These are phyloP conservation scores for Cadophora sp. DNA, from an alignment of 2,329 filamentous ascomycete genomes.

Conservation along the genomic window DNA sequence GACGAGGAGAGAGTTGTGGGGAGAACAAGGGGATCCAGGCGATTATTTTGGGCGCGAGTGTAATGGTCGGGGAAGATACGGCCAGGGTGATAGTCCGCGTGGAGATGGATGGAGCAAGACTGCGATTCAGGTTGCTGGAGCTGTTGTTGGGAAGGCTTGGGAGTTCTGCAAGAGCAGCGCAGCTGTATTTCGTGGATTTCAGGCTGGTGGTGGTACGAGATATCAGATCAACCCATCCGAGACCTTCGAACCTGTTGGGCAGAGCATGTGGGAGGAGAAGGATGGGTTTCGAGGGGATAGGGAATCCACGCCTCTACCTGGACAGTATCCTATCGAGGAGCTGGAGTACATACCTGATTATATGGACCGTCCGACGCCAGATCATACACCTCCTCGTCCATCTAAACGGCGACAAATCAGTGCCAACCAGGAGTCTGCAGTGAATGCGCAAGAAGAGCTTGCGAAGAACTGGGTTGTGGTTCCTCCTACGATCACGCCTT, in stretches of 20 bases:
- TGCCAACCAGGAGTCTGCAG: constrained; percentile 38
- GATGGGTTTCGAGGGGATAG: constrained; percentile 23
- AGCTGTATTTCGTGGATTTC: constrained; percentile 78
- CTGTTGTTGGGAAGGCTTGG: constrained; percentile 77
- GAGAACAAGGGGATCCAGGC: constrained; percentile 24
- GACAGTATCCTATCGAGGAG: constrained; percentile 59
- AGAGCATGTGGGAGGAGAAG: constrained; percentile 36
- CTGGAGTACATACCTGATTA: constrained; percentile 50
- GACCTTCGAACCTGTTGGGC: constrained; percentile 29
- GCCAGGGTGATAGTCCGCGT: constrained; percentile 33
- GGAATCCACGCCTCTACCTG: constrained; percentile 56
- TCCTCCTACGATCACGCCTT: constrained; percentile 30
- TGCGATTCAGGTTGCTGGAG: constrained; percentile 55
- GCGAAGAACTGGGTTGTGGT: constrained; percentile 77
- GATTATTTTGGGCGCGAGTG: constrained; percentile 33
- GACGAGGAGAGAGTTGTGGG: constrained; percentile 22
- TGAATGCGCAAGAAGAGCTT: constrained; percentile 57
- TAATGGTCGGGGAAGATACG: constrained; percentile 35
- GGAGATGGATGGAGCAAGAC: constrained; percentile 60
- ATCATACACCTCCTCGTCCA: constrained; percentile 49
- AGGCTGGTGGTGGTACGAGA: constrained; percentile 80
- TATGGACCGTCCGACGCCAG: constrained; percentile 47
- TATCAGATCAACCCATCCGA: constrained; percentile 53
- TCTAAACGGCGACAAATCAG: constrained; percentile 57
- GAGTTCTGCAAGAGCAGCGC: constrained; percentile 75